Base-by-base conservation (phyloP, 2,329 filamentous ascomycete species). In the Pezizomycotina sp. region DNA sequence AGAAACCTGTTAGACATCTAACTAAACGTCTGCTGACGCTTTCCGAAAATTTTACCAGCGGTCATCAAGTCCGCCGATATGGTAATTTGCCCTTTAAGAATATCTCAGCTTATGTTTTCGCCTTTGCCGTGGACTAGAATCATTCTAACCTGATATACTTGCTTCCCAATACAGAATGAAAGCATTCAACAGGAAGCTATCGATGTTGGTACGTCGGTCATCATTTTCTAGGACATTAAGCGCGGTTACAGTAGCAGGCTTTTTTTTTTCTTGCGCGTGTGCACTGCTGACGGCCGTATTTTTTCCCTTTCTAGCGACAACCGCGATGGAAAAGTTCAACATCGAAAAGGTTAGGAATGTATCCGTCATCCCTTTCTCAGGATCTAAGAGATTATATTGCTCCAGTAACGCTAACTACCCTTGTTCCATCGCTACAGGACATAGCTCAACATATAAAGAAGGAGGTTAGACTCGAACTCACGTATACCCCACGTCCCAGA, bases 31-130 rank as follows among this genome's bases (percentile, higher is more conserved):
- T 36, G 30, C 34, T 36, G 14, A 35, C 35, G 32, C 15, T 37
- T 36, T 22, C n/a, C 21, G 35, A 41, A 40, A 34, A 33, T 20
- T 27, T 43, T 30, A 52, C 48, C 55, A 98, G 89, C 82, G 47
- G 83, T 92, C 63, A 76, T 98, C 61, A 98, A 98, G 67, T 92
- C 84, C 51, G 86, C 82, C 42, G 89, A 98, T 58, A 98, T 98
- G 89, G 89, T 95, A 68, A 60, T 65, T n/a, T n/a, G n/a, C n/a
- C n/a, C n/a, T n/a, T n/a, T n/a, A n/a, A n/a, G n/a, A n/a, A n/a
- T n/a, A n/a, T n/a, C n/a, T n/a, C n/a, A n/a, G n/a, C n/a, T n/a
- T n/a, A n/a, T n/a, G n/a, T n/a, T n/a, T n/a, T n/a, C n/a, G n/a
- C n/a, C n/a, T n/a, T n/a, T n/a, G n/a, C n/a, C n/a, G n/a, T n/a